A percentile compares a stretch with the other conserved stretches of the same genome.
Evolutionary conservation across 1,139 yeast species (phyloP).

Genomic region (Saccharomyces hybrid): DNA sequence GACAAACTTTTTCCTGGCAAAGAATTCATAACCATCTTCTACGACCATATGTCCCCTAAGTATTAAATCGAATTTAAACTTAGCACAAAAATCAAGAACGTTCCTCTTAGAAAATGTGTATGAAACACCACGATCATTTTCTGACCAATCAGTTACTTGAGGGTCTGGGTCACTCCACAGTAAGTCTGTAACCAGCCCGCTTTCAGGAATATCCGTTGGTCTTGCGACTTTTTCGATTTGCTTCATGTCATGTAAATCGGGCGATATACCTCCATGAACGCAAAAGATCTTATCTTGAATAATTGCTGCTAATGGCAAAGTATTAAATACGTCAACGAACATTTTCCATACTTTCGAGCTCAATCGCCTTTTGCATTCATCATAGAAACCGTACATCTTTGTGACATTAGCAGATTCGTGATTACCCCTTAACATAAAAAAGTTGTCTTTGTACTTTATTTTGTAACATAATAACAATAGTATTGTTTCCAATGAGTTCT

Average conservation of each 20-base stretch:
- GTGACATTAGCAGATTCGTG: constrained; percentile 83
- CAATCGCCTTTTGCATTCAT: constrained; percentile 70
- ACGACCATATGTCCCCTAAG: constrained; percentile 92
- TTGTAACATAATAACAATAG: constrained; percentile 64
- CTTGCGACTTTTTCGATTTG: constrained; percentile 66
- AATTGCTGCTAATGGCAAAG: constrained; percentile 80
- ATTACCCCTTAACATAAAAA: constrained; percentile 76
- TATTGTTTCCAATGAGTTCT: constrained; percentile 75
- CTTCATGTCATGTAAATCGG: constrained; percentile 54
- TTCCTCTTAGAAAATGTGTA: constrained; percentile 71
- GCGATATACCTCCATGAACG: constrained; percentile 86
- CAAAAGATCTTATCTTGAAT: constrained; percentile 80
- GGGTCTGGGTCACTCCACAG: constrained; percentile 87
- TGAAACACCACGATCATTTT: constrained; percentile 82
- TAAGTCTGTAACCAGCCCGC: constrained; percentile 72
- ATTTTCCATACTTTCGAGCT: constrained; percentile 65
- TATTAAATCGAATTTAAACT: constrained; percentile 69
- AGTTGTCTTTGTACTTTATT: constrained; percentile 75
- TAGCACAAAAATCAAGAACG: constrained; percentile 61
- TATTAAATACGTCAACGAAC: constrained; percentile 76
- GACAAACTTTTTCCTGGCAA: constrained; percentile 66
- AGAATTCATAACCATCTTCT: constrained; percentile 87
- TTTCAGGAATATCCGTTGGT: constrained; percentile 85
- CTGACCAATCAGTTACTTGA: constrained; percentile 61
- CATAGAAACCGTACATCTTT: constrained; percentile 80